Conservation (phyloP, 306 rosid genomes). For the Gastrolobium bilobum region DNA sequence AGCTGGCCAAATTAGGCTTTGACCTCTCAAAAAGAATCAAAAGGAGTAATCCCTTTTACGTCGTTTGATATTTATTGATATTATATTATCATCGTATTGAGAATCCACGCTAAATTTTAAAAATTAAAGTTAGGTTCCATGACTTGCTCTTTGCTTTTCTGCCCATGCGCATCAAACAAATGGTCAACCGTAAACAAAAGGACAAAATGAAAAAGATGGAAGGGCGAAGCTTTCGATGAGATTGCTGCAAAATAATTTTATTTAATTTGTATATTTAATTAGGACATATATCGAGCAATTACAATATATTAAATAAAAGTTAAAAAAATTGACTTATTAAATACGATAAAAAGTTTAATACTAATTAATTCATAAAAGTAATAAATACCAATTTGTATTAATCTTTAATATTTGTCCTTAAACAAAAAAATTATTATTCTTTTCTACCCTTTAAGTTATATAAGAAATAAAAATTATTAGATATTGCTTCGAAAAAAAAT, state of each 20-base stretch:
- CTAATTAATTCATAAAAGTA: too few species aligned
- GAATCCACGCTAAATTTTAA: constrained; percentile 36
- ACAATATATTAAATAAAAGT: neutral
- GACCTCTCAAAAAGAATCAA: constrained; percentile 37
- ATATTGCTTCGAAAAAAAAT: too few species aligned
- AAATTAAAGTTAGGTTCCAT: constrained; percentile 17
- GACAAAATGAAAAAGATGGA: constrained; percentile 22
- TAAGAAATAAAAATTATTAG: too few species aligned
- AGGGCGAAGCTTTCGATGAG: constrained; percentile 36
- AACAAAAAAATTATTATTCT: too few species aligned
- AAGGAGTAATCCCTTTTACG: constrained; percentile 30
- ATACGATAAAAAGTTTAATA: too few species aligned
- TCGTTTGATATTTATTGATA: constrained; percentile 26
- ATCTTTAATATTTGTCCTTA: too few species aligned
- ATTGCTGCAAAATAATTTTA: neutral
- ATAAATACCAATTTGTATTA: too few species aligned
- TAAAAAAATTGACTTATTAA: too few species aligned
- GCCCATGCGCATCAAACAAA: neutral
- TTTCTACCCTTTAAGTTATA: too few species aligned
- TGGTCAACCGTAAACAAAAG: constrained; percentile 46
- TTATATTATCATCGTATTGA: neutral
- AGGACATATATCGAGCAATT: neutral
- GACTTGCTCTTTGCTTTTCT: constrained; percentile 33
- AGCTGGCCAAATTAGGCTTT: constrained; percentile 36
- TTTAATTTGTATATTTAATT: neutral